phyloP scores from a whole-genome alignment of 257 asterid genomes.

The Solanum sparsipilum region DNA sequence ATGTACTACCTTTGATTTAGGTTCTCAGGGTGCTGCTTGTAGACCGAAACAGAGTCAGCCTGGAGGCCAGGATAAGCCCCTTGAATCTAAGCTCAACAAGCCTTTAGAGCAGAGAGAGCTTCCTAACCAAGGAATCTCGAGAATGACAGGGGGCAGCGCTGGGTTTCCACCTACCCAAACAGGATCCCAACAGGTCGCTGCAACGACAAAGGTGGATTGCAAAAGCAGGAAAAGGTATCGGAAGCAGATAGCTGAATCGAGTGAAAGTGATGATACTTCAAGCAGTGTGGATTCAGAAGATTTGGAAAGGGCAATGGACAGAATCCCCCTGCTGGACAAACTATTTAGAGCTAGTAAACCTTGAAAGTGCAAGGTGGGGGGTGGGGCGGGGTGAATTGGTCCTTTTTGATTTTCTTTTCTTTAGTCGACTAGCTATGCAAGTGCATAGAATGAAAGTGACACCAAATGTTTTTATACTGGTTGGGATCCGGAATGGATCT shows the following conservation, averaged over 20 bases:
- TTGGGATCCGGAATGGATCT: not conserved
- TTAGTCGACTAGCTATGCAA: not conserved
- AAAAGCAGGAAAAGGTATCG: not conserved
- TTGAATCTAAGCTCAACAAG: conserved; percentile 8
- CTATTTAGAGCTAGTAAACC: not conserved
- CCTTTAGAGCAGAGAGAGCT: conserved; percentile 11
- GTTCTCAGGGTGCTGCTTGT: conserved; percentile 22
- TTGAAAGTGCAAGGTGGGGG: not conserved
- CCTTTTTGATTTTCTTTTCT: not conserved
- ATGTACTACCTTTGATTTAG: conserved; percentile 32
- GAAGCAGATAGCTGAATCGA: not conserved
- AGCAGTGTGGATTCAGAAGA: not conserved
- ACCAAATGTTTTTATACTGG: not conserved
- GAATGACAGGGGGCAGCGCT: conserved; percentile 8
- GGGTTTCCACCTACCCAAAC: conserved; percentile 14
- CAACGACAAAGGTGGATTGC: not conserved
- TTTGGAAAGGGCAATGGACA: not conserved
- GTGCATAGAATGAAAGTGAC: not conserved
- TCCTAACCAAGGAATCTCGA: conserved; percentile 9
- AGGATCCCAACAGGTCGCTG: conserved; percentile 12
- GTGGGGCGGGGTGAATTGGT: not conserved
- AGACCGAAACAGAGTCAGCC: conserved; percentile 17
- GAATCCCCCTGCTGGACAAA: too few relatives aligned
- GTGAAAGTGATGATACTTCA: not conserved
- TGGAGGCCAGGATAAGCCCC: conserved; percentile 11